Percentiles rank a stretch among this genome's conserved stretches.
These are phyloP conservation scores for Viridothelium virens DNA, from an alignment of 495 filamentous ascomycete genomes.

Conservation along the genomic window DNA sequence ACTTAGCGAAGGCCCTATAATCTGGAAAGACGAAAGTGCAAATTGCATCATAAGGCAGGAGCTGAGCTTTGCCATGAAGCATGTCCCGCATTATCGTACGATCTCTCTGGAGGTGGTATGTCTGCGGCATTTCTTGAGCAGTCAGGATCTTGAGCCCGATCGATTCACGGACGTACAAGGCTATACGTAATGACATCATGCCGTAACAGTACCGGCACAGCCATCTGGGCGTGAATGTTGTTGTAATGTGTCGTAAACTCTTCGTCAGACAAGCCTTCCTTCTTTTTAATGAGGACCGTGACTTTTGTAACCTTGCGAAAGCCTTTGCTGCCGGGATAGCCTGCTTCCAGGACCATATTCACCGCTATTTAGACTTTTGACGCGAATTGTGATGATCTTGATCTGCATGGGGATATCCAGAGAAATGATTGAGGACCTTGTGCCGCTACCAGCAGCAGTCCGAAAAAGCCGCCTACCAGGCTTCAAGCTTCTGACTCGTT, in stretches of 20 bases:
- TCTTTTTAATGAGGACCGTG: constrained; percentile 39
- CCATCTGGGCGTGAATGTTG: constrained; percentile 36
- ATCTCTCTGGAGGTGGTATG: constrained; percentile 36
- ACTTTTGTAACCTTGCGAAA: constrained; percentile 40
- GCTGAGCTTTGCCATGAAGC: constrained; percentile 34
- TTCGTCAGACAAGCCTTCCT: constrained; percentile 36
- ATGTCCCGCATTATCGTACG: constrained; percentile 38
- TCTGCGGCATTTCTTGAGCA: constrained; percentile 20
- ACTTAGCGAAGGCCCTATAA: constrained; percentile 34
- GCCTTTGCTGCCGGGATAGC: constrained; percentile 35
- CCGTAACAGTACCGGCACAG: constrained; percentile 33
- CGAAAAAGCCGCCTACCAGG: neutral
- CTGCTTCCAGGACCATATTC: constrained; percentile 36
- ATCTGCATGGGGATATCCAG: neutral
- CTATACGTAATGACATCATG: constrained; percentile 37
- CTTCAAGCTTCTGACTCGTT: neutral
- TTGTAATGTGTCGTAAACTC: constrained; percentile 39
- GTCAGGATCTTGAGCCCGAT: neutral
- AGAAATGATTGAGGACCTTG: neutral
- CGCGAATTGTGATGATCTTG: neutral
- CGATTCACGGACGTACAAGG: constrained; percentile 27
- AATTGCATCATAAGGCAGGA: constrained; percentile 38
- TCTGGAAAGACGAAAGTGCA: constrained; percentile 40
- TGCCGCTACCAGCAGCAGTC: neutral
- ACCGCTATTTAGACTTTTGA: neutral